Base-by-base conservation (phyloP, 352 stramenopile genomes). In the Phytopythium aichiense region DNA sequence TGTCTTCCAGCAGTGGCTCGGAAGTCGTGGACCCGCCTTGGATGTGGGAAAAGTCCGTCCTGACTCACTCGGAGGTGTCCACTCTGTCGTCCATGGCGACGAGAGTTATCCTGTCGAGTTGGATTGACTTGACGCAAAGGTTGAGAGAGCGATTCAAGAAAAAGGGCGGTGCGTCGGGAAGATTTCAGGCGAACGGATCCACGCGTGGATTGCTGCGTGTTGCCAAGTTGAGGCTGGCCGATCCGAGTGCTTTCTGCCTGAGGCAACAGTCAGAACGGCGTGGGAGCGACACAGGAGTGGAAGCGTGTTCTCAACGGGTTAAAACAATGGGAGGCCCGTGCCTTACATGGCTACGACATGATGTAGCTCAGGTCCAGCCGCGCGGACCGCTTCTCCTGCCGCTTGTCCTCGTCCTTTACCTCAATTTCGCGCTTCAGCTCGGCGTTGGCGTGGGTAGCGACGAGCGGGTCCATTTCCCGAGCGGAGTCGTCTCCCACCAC, bases 361-460 rank as follows among this genome's bases (percentile, higher is more conserved):
- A 71, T 71, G 51, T 56, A 67, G 46, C 43, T 37, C 45, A 61
- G 23, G 11, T 53, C 25, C 18, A 63, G 60, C n/a, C 52, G 33
- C 2, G 15, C 16, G 16, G 56, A 35, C 20, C 23, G 16, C 13
- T 12, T 60, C 22, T 28, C 18, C 40, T 31, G 25, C 25, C 4
- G 55, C 6, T 23, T 51, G 9, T 42, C n/a, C 5, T 9, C 9
- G 4, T 45, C 28, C 30, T 30, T 12, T 2, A 30, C n/a, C 4
- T 9, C 9, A 0, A 45, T 25, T 15, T 43, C 18, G 0, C 22
- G 45, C 22, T 30, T 33, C 13, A 40, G 18, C 22, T 56, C 37
- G 56, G 7, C 43, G 23, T 49, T 40, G 22, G 6, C 28, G 38
- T n/a, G 4, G 12, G n/a, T 30, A 1, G 12, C 42, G 20, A 7